These are phyloP conservation scores for Cotoneaster glaucophyllus DNA, from an alignment of 306 rosid species.

Conservation along the genomic window DNA sequence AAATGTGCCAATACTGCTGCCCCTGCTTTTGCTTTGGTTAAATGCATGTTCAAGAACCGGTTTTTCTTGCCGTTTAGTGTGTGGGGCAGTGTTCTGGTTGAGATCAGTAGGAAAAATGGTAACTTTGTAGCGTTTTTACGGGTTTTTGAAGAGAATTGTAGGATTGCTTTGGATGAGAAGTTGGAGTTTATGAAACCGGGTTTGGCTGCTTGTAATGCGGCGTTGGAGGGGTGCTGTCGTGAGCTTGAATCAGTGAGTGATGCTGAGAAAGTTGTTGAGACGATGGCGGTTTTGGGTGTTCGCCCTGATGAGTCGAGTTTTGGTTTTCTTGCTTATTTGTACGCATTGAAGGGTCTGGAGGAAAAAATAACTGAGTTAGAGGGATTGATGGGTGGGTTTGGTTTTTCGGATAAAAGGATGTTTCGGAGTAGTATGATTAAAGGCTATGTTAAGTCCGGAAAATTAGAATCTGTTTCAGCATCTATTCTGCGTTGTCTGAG, in stretches of 20 bases:
- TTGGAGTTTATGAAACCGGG: conserved; percentile 66
- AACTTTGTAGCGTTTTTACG: conserved; percentile 50
- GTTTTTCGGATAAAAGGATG: conserved; percentile 30
- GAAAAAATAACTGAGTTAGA: conserved; percentile 59
- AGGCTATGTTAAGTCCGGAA: conserved; percentile 62
- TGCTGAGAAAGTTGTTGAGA: conserved; percentile 62
- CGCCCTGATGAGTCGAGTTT: conserved; percentile 71
- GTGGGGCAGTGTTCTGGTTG: conserved; percentile 69
- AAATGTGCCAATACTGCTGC: conserved; percentile 58
- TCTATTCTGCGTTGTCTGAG: conserved; percentile 51
- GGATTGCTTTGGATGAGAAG: conserved; percentile 67
- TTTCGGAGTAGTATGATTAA: conserved; percentile 53
- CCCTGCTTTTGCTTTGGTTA: conserved; percentile 81
- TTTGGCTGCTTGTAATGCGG: conserved; percentile 76
- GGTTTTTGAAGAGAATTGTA: conserved; percentile 66
- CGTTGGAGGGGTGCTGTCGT: conserved; percentile 71
- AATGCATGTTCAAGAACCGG: conserved; percentile 55
- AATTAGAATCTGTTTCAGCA: conserved; percentile 53
- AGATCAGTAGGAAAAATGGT: conserved; percentile 45
- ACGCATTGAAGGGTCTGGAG: conserved; percentile 66
- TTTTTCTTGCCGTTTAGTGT: conserved; percentile 55
- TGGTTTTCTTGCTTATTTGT: conserved; percentile 77
- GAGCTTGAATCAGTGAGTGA: conserved; percentile 60
- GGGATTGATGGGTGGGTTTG: conserved; percentile 52
- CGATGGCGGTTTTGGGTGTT: conserved; percentile 55